These are phyloP conservation scores for Acanthamoeba lenticulata DNA, from an alignment of 208 protist genomes.

Conservation along the genomic window DNA sequence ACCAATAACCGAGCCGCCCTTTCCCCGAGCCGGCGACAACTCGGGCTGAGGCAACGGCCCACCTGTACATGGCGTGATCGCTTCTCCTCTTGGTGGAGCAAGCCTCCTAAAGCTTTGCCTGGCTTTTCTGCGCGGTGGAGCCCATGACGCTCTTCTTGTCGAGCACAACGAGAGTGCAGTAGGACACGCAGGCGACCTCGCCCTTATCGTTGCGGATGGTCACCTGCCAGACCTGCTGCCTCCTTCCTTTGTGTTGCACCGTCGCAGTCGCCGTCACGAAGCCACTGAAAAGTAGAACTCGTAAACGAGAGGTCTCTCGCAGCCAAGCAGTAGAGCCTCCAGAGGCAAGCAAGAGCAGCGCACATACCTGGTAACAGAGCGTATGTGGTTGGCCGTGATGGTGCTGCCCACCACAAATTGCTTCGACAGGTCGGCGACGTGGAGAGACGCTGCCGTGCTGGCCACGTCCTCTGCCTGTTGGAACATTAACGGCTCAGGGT, in stretches of 20 bases:
- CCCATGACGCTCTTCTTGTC: conserved; percentile 6
- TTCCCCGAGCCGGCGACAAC: too few species aligned
- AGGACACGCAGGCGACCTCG: conserved; percentile 18
- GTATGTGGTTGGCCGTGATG: not conserved
- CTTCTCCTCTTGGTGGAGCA: too few species aligned
- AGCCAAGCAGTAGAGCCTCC: not conserved
- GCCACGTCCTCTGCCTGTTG: not conserved
- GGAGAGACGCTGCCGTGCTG: not conserved
- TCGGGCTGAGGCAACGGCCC: too few species aligned
- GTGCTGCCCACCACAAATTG: not conserved
- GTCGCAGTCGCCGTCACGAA: not conserved
- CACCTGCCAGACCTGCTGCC: conserved; percentile 18
- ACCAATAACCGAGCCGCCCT: too few species aligned
- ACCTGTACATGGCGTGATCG: too few species aligned
- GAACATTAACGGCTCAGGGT: not conserved
- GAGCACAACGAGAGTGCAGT: not conserved
- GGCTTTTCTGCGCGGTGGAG: not conserved
- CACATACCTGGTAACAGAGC: not conserved
- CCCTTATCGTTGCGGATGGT: conserved; percentile 24
- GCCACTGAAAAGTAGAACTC: not conserved
- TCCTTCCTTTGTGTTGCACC: not conserved
- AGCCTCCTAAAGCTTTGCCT: not conserved
- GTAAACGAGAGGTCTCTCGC: not conserved
- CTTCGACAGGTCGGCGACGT: not conserved
- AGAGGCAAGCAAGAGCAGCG: not conserved